A percentile compares a stretch with the other conserved stretches of the same genome.
Evolutionary conservation across 306 rosid genomes (phyloP).

Genomic region (Quercus mongolica): DNA sequence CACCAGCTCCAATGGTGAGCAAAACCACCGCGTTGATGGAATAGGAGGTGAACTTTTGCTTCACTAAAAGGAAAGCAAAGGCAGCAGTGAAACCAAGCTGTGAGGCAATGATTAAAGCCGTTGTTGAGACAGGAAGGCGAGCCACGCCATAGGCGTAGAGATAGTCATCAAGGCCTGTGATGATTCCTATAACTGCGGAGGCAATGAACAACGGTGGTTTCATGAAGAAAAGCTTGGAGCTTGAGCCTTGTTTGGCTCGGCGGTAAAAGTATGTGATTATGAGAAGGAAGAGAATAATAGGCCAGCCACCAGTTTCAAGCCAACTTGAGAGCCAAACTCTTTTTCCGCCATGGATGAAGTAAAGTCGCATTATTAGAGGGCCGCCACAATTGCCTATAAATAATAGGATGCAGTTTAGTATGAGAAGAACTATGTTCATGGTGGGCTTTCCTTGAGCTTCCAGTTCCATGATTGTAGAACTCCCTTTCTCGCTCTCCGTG

Average conservation of each 20-base stretch:
- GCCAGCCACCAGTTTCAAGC: slow-evolving; percentile 71
- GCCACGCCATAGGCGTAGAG: slow-evolving; percentile 65
- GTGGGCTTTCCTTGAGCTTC: slow-evolving; percentile 1
- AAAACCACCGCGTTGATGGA: slow-evolving; percentile 54
- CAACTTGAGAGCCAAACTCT: slow-evolving; percentile 64
- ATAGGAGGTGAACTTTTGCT: slow-evolving; percentile 60
- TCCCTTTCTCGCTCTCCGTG: neutral
- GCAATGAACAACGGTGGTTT: slow-evolving; percentile 39
- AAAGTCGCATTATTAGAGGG: slow-evolving; percentile 66
- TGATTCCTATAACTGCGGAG: slow-evolving; percentile 39
- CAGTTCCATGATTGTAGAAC: neutral
- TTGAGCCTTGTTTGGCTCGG: slow-evolving; percentile 16
- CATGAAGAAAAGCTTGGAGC: slow-evolving; percentile 32
- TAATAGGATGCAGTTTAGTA: slow-evolving; percentile 37
- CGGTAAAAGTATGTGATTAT: slow-evolving; percentile 28
- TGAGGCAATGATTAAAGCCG: slow-evolving; percentile 48
- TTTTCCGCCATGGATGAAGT: slow-evolving; percentile 72
- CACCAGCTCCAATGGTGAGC: slow-evolving; percentile 59
- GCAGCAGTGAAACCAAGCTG: slow-evolving; percentile 71
- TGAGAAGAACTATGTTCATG: slow-evolving; percentile 37
- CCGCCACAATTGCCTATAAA: slow-evolving; percentile 55
- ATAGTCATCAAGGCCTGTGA: slow-evolving; percentile 65
- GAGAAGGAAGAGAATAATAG: slow-evolving; percentile 53
- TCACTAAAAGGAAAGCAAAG: slow-evolving; percentile 49
- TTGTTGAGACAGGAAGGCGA: slow-evolving; percentile 65